Base-by-base conservation (phyloP, 2,329 filamentous ascomycete species). In the Colletotrichum acutatum region DNA sequence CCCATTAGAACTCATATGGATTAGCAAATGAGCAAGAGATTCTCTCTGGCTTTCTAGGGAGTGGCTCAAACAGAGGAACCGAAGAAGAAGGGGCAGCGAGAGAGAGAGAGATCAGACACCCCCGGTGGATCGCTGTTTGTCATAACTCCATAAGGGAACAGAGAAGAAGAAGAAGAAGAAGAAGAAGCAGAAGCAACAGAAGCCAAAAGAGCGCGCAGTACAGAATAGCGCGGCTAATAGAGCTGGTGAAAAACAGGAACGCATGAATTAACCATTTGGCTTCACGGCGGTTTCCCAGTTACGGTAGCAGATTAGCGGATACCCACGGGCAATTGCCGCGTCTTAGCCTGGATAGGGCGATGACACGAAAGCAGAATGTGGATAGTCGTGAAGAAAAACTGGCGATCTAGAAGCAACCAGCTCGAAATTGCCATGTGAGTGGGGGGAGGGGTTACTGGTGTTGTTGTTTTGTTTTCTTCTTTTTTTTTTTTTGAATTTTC, bases 331-430 rank as follows among this genome's bases (percentile, higher is more conserved):
- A 54, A 19, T 53, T 68, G 58, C 58, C 65, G 66, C 59, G 26
- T 22, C 19, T 49, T 11, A n/a, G 32, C 16, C 34, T 57, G 14
- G 58, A 9, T 37, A 34, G n/a, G 28, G 53, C 58, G n/a, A 26
- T 22, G 28, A 49, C 42, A 49, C 42, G 42, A 49, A 49, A 9
- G 19, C 42, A 49, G 19, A 49, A n/a, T 49, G 42, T 49, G 42
- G 42, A n/a, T 49, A 49, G 42, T 4, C 1, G 14, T 49, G 16
- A 11, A n/a, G 42, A n/a, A 49, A 49, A 60, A 37, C 14, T 46
- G 24, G 30, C 53, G 59, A 72, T 70, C 66, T 65, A 72, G 70
- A 71, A 63, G 58, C 24, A 66, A 56, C 42, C 32, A 24, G 53
- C 37, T 61, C 34, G 59, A 72, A 68, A 64, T 68, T 72, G 60